Base-by-base conservation (phyloP, 1,284 basidiomycete genomes). In the Lignosus rhinocerotis region DNA sequence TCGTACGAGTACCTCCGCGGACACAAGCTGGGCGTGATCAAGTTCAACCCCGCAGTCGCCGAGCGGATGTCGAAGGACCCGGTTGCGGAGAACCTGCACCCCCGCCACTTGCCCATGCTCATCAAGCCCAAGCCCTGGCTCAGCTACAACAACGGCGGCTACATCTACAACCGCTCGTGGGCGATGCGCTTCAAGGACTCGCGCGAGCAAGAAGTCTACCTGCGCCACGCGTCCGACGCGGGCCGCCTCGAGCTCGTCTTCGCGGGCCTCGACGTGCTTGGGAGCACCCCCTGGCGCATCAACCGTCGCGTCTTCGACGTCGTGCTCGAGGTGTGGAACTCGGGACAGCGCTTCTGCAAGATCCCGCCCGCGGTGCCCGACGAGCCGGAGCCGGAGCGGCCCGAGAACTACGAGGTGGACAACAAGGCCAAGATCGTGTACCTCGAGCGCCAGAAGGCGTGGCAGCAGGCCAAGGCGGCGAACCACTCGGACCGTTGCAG, bases 131-230 rank as follows among this genome's bases (percentile, higher is more conserved):
- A 88, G 66, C 92, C 92, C 0, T 99, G 96, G 96, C 72, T 90
- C 1, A 80, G 79, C 56, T 83, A 88, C 67, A 84, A 92, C 60
- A 79, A 89, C 43, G 97, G 96, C 14, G 94, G 91, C 2, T 98
- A 73, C 76, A 47, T 61, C 21, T 60, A 57, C 55, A 60, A 39
- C 52, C 58, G 58, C 25, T 62, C 58, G 10, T 75, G 76, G 14
- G 88, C 86, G 34, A 98, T 98, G 94, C 92, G 96, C 3, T 95
- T 90, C 78, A 97, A 97, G 73, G 93, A 97, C 52, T 92, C 87
- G 16, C 73, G 87, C 30, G 97, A 99, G 74, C 97, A 99, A 71
- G 80, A 83, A 48, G 81, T 81, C 6, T 95, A 96, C 70, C 81
- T 99, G 36, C 79, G 84, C 31, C 82, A 88, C 59, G 94, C 96